A percentile compares a stretch with the other conserved stretches of the same genome.
These are phyloP conservation scores for Cercospora nicotianae DNA, from an alignment of 2,329 filamentous ascomycete species.

Conservation along the genomic window DNA sequence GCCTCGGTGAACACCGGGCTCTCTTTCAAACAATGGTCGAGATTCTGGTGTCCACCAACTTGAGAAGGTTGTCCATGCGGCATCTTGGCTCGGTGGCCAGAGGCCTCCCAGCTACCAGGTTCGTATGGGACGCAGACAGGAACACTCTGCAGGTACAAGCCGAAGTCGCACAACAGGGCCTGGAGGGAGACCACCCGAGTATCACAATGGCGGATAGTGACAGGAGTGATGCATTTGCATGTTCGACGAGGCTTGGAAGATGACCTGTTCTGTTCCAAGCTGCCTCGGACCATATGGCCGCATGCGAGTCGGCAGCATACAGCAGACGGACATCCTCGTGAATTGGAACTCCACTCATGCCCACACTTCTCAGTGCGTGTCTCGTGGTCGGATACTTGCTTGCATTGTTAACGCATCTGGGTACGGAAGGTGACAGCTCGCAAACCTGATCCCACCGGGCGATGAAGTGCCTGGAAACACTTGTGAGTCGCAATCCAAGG, in stretches of 20 bases:
- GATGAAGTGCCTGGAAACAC: not conserved
- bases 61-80: not conserved
- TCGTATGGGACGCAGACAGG: not conserved
- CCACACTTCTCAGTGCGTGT: not conserved
- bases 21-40: not conserved
- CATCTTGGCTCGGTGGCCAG: not conserved
- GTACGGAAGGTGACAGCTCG: not conserved
- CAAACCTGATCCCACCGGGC: not conserved
- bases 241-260: not conserved
- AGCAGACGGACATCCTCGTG: conserved; percentile 11
- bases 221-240: conserved; percentile 5
- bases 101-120: conserved; percentile 7
- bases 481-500: not conserved
- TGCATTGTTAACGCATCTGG: not conserved
- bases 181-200: not conserved
- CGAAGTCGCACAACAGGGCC: conserved; percentile 2
- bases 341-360: not conserved
- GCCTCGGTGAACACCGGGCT: not conserved
- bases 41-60: not conserved
- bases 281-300: conserved; percentile 3
- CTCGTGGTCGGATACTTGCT: conserved; percentile 1
- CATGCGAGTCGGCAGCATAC: conserved; percentile 1
- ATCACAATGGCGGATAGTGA: conserved; percentile 3
- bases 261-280: not conserved
- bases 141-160: conserved; percentile 12